phyloP scores from a whole-genome alignment of 768 basidiomycete genomes.

The Mycena venus region DNA sequence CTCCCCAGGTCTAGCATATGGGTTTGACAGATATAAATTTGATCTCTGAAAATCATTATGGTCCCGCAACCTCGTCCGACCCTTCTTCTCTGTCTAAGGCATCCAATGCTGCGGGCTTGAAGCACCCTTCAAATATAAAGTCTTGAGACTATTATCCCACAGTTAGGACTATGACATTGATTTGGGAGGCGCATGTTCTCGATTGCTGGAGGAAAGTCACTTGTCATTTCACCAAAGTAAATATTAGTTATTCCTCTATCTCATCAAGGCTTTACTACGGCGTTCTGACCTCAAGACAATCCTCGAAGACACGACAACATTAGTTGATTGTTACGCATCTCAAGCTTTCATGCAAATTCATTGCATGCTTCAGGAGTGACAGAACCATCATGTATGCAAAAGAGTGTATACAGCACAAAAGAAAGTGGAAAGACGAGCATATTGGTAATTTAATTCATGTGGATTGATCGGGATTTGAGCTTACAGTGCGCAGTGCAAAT shows the following conservation, averaged over 20 bases:
- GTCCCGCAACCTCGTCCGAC: neutral
- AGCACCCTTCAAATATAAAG: constrained; percentile 17
- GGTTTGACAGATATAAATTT: neutral
- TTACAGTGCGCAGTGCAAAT: too few relatives aligned
- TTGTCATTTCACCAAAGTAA: neutral
- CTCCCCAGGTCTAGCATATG: neutral
- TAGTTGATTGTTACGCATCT: neutral
- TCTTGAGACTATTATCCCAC: constrained; percentile 32
- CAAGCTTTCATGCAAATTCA: too few relatives aligned
- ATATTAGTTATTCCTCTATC: too few relatives aligned
- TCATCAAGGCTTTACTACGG: neutral
- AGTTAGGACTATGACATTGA: neutral
- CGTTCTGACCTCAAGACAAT: neutral
- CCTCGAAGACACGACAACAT: neutral
- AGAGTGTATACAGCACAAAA: too few relatives aligned
- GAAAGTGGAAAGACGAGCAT: too few relatives aligned
- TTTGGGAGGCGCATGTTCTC: constrained; percentile 39
- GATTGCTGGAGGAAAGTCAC: constrained; percentile 50
- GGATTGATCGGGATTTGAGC: too few relatives aligned
- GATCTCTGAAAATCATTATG: neutral
- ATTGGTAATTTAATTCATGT: too few relatives aligned
- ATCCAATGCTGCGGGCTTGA: constrained; percentile 1
- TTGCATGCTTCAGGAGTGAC: too few relatives aligned
- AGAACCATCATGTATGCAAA: too few relatives aligned
- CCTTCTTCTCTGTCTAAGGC: neutral